Base-by-base conservation (phyloP, 495 filamentous ascomycete genomes). In the Neurospora terricola region DNA sequence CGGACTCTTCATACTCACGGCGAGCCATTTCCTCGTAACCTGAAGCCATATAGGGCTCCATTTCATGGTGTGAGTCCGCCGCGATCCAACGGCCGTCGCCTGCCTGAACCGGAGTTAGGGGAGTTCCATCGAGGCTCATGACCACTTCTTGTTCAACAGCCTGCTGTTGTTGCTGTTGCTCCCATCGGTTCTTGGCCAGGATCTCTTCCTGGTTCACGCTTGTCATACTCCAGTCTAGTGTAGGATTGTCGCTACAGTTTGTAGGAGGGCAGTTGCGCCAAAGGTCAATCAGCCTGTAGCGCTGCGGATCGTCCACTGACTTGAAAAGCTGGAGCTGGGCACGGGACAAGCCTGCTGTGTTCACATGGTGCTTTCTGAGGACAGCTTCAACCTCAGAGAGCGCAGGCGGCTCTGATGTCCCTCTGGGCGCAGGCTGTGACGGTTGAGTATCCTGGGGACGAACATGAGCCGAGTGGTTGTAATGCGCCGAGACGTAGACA, bases 401-500 rank as follows among this genome's bases (percentile, higher is more conserved):
- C 70, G 83, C 82, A 2, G 82, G 81, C 8, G 85, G 86, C 37
- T 86, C 84, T 14, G 86, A 88, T 27, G 84, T 81, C 12, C 83
- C 81, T 40, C 86, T 78, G n/a, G 80, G 40, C 45, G 76, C 10
- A 73, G 74, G 73, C 80, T 77, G 23, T 74, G 69, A 34, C 42
- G 69, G 73, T 36, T 76, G 72, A 2, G 77, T 73, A n/a, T 81
- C 76, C 8, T 82, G 76, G 30, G 76, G 78, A 23, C 74, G 82
- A 12, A 86, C 37, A 75, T 93, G 91, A 37, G 88, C 80, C 3
- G 91, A 92, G 78, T 94, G 92, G 75, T 91, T 88, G 79, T 93
- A 93, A 80, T 94, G 92, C 75, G 91, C 90, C 14, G 90, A 86
- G 74, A 93, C 87, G 82, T 92, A 93, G 70, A 84, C 83, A 72